Percentiles rank a stretch among this genome's conserved stretches.
Evolutionary conservation across 345 rosid genomes (phyloP).

Genomic region (Linum usitatissimum): DNA sequence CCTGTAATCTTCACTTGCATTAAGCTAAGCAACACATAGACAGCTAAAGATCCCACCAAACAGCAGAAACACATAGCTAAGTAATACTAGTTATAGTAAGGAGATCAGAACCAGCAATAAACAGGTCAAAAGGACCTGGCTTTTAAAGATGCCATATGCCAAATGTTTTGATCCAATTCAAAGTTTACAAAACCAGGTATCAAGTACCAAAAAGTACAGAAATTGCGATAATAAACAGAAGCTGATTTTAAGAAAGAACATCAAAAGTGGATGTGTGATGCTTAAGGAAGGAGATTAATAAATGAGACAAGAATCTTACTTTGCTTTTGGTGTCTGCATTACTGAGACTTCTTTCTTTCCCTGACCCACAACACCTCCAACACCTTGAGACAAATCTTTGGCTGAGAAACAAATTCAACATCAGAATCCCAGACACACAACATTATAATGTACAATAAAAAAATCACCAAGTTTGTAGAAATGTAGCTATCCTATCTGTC

Average conservation of each 20-base stretch:
- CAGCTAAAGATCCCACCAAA: too few relatives aligned
- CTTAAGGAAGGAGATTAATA: not conserved
- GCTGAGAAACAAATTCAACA: conserved; percentile 27
- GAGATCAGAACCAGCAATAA: not conserved
- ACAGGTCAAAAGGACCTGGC: not conserved
- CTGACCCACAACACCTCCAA: conserved; percentile 29
- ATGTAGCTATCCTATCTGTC: conserved; percentile 33
- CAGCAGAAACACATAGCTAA: too few relatives aligned
- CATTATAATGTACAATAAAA: conserved; percentile 18
- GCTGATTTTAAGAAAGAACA: not conserved
- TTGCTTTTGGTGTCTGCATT: conserved; percentile 87
- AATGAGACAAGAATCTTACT: conserved; percentile 32
- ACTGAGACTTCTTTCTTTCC: conserved; percentile 14
- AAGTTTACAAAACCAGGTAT: not conserved
- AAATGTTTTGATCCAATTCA: not conserved
- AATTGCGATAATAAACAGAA: not conserved
- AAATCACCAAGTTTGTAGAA: conserved; percentile 11
- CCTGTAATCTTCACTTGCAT: too few relatives aligned
- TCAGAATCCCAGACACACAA: conserved; percentile 3
- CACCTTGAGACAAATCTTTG: conserved; percentile 17
- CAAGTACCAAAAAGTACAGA: not conserved
- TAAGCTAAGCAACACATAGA: too few relatives aligned
- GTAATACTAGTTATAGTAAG: too few relatives aligned
- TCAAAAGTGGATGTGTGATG: not conserved
- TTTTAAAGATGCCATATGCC: not conserved